These are phyloP conservation scores for Populus davidiana DNA, from an alignment of 345 rosid species.

Conservation along the genomic window DNA sequence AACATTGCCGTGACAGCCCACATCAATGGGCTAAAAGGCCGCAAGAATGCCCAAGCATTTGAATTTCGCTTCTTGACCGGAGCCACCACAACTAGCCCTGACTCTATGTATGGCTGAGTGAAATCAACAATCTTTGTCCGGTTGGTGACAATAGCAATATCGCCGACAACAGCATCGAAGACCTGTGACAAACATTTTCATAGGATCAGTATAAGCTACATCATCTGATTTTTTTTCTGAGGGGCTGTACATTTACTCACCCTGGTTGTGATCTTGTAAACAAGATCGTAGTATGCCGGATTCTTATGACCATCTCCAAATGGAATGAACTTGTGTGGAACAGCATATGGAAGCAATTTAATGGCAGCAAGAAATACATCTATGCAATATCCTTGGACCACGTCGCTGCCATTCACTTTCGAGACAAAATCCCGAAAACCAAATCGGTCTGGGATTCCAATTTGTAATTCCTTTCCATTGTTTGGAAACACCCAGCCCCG, in stretches of 20 bases:
- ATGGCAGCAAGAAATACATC: conserved; percentile 78
- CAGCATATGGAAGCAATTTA: conserved; percentile 59
- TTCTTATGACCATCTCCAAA: conserved; percentile 81
- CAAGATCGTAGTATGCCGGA: conserved; percentile 66
- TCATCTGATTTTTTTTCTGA: not conserved
- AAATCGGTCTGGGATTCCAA: conserved; percentile 74
- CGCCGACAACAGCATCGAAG: conserved; percentile 82
- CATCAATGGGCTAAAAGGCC: conserved; percentile 76
- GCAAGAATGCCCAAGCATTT: conserved; percentile 71
- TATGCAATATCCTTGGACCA: conserved; percentile 68
- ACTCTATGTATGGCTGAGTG: conserved; percentile 83
- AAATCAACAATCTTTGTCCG: conserved; percentile 75
- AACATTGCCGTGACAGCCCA: conserved; percentile 73
- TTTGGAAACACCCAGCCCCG: conserved; percentile 94
- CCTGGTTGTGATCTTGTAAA: conserved; percentile 47
- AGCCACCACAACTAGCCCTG: conserved; percentile 90
- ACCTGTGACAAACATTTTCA: conserved; percentile 41
- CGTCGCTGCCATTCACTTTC: conserved; percentile 45
- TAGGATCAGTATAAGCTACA: conserved; percentile 6
- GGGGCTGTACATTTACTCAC: conserved; percentile 43
- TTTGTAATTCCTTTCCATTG: conserved; percentile 67
- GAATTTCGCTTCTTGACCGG: conserved; percentile 63
- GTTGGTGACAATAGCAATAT: conserved; percentile 61
- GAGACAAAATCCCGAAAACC: conserved; percentile 54
- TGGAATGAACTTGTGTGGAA: conserved; percentile 63